Evolutionary conservation across 768 basidiomycete species (phyloP).

Genomic region (Lactifluus subvellereus): DNA sequence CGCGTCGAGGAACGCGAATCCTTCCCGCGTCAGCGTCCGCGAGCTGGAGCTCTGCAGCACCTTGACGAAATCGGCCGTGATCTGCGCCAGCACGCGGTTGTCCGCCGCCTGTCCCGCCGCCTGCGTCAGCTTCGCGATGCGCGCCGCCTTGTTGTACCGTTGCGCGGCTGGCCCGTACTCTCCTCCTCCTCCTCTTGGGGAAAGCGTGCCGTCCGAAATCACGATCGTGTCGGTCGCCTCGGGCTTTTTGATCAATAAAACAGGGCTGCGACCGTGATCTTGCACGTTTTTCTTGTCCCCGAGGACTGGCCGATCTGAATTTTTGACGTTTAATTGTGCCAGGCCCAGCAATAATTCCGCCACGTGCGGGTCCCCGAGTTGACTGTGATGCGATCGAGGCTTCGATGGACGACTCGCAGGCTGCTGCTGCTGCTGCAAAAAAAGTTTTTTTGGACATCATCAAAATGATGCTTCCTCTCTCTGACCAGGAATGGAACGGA

Average conservation of each 20-base stretch:
- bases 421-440: not conserved
- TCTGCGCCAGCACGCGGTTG: constrained; percentile 46
- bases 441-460: not conserved
- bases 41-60: constrained; percentile 62
- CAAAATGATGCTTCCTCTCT: not conserved
- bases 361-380: not conserved
- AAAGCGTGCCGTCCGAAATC: constrained; percentile 39
- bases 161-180: constrained; percentile 30
- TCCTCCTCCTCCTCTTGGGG: constrained; percentile 11
- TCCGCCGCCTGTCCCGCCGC: constrained; percentile 44
- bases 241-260: constrained; percentile 13
- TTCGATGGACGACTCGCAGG: constrained; percentile 9
- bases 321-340: constrained; percentile 17
- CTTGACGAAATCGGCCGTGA: constrained; percentile 56
- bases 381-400: constrained; percentile 32
- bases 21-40: constrained; percentile 61
- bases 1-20: constrained; percentile 62
- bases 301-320: constrained; percentile 18
- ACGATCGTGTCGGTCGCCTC: constrained; percentile 37
- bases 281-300: constrained; percentile 24
- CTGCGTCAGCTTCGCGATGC: constrained; percentile 44
- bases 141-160: constrained; percentile 47
- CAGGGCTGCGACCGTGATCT: not conserved
- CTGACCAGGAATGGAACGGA: not conserved
- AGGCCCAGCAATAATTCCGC: constrained; percentile 12